phyloP scores from a whole-genome alignment of 1,139 yeast genomes.

The Pichia sp. region DNA sequence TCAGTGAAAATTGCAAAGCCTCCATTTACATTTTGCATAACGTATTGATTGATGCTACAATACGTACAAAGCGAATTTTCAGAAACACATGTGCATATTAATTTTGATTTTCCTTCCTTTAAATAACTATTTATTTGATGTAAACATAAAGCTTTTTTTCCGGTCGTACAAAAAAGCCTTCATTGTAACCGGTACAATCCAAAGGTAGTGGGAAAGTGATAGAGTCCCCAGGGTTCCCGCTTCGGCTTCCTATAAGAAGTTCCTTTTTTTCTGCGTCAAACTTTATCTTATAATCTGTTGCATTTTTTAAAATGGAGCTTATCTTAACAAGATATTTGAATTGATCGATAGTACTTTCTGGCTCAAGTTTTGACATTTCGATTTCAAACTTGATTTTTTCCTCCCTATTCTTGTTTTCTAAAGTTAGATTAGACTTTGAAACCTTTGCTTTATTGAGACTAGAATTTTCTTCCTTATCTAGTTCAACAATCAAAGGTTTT shows the following conservation, averaged over 20 bases:
- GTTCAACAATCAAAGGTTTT: constrained; percentile 3
- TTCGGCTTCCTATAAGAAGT: constrained; percentile 8
- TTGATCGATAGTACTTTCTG: constrained; percentile 3
- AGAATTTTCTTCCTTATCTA: too few species aligned
- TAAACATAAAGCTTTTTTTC: constrained; percentile 8
- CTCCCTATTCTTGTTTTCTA: too few species aligned
- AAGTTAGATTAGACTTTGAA: too few species aligned
- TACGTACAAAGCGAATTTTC: too few species aligned
- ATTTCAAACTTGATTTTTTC: constrained; percentile 1
- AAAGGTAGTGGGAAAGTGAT: constrained; percentile 11
- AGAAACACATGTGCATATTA: too few species aligned
- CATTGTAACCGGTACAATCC: constrained; percentile 5
- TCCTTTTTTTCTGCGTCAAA: constrained; percentile 5
- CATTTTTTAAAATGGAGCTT: constrained; percentile 3
- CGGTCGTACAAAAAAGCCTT: constrained; percentile 7
- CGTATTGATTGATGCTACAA: too few species aligned
- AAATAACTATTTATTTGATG: too few species aligned
- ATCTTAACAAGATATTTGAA: constrained; percentile 7
- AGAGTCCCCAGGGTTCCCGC: neutral
- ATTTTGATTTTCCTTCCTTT: too few species aligned
- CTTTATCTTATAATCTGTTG: constrained; percentile 4
- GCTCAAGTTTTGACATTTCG: constrained; percentile 2
- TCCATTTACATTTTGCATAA: too few species aligned
- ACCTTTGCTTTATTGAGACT: too few species aligned
- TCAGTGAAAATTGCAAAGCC: too few species aligned